These are phyloP conservation scores for Colletotrichum liriopes DNA, from an alignment of 2,329 filamentous ascomycete genomes.

Conservation along the genomic window DNA sequence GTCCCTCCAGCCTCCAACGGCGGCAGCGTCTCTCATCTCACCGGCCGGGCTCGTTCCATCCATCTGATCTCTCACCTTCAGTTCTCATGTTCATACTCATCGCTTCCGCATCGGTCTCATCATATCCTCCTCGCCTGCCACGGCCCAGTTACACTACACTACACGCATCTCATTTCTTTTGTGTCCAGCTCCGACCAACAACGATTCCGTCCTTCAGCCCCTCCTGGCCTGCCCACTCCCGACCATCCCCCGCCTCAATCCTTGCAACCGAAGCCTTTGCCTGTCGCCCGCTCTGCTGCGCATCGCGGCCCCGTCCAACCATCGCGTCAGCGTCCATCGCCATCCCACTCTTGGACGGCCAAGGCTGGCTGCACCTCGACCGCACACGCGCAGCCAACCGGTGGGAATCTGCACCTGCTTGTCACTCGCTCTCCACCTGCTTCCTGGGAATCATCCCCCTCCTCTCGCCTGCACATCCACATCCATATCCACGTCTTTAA, in stretches of 20 bases:
- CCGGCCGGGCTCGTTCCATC: neutral
- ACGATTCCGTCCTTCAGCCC: neutral
- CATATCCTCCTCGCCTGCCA: neutral
- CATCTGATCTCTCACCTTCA: neutral
- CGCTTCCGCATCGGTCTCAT: neutral
- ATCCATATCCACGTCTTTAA: slow-evolving; percentile 3
- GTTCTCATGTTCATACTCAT: neutral
- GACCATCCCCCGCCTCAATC: neutral
- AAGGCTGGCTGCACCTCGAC: neutral
- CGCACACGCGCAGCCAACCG: neutral
- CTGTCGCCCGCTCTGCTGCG: neutral
- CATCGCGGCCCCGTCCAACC: neutral
- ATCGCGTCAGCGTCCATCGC: neutral
- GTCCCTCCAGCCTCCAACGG: neutral
- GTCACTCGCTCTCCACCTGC: neutral
- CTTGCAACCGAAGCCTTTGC: neutral
- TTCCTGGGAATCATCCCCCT: neutral
- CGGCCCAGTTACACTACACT: no score
- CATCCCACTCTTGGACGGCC: no score
- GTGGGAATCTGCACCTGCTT: neutral
- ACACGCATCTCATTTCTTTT: neutral
- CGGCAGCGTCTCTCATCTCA: neutral
- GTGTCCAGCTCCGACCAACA: neutral
- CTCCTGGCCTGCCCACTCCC: neutral
- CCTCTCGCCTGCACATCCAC: neutral